Evolutionary conservation across 2,329 filamentous ascomycete species (phyloP), one percentile per base, ranked within the genome.

Genomic region (Aspergillaceae sp.): DNA sequence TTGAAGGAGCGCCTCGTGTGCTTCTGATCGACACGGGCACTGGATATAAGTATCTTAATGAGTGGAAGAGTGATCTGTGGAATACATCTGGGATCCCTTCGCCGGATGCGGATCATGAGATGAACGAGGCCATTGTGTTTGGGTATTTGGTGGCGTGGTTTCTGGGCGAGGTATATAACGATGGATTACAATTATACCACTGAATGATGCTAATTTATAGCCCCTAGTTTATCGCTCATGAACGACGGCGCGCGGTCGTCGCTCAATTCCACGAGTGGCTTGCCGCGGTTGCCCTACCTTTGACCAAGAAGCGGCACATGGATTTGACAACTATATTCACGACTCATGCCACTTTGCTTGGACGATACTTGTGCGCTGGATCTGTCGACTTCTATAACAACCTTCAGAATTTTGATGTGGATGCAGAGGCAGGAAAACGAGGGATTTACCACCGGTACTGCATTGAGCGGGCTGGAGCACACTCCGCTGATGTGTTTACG

Each of bases 341-440:
- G 37, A 98, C 92, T 2, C 92, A 97, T 70, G 92, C 92, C 27
- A 97, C 92, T 4, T 79, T 98, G 7, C 81, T 98, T 42, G 92
- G 92, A 51, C 84, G 92, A 60, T 97, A 98, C 64, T 86, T 97
- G 42, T 97, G 92, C 65, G 92, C 92, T 43, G 92, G 92, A 45
- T 96, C 90, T 0, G 92, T 97, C 52, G 92, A 98, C 66, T 97
- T 98, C 66, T 98, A 98, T 78, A 98, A 97, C 75, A 96, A 97
- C 67, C 78, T 98, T 44, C 91, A 97, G 68, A 86, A 83, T 72
- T 97, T 98, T 63, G 91, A 98, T 63, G 89, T 95, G 29, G 92
- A 98, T 65, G 83, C 88, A 4, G 92, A 98, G 70, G 92, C 92
- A 11, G 92, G 92, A 51, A 97, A 96, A 76, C 87, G 92, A 60